phyloP scores from a whole-genome alignment of 23 red algal genomes.

The Gracilariopsis chorda region DNA sequence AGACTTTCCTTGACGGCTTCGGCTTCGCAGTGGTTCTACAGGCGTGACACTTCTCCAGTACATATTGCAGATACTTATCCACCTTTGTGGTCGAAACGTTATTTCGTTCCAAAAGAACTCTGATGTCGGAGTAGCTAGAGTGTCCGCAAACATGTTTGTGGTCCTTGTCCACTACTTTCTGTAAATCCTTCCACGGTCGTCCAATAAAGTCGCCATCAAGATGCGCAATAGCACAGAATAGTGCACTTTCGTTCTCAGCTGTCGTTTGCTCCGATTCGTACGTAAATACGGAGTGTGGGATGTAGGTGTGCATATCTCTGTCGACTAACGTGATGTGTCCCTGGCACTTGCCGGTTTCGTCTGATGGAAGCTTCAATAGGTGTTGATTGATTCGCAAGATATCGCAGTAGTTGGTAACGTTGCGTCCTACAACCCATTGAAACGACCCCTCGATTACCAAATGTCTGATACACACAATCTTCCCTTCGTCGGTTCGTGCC shows the following conservation, averaged over 20 bases:
- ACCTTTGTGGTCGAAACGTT: not conserved
- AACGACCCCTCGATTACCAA: not conserved
- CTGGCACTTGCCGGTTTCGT: not conserved
- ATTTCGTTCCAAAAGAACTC: not conserved
- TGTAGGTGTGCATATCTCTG: not conserved
- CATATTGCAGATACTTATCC: not conserved
- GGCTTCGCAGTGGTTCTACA: not conserved
- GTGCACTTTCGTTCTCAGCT: not conserved
- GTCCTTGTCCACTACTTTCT: not conserved
- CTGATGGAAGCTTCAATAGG: not conserved
- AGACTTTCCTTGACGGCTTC: not conserved
- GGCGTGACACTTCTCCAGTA: not conserved
- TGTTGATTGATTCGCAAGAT: not conserved
- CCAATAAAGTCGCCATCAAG: not conserved
- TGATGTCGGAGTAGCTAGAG: not conserved
- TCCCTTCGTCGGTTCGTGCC: not conserved
- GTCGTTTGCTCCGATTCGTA: not conserved
- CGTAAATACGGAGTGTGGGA: not conserved
- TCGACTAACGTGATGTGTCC: not conserved
- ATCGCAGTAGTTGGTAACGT: not conserved
- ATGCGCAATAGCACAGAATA: not conserved
- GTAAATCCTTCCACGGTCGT: not conserved
- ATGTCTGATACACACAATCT: not conserved
- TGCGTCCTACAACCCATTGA: not conserved
- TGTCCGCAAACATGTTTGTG: constrained; percentile 24